These are phyloP conservation scores for Hymenoscyphus albidus DNA, from an alignment of 2,329 filamentous ascomycete genomes.

Conservation along the genomic window DNA sequence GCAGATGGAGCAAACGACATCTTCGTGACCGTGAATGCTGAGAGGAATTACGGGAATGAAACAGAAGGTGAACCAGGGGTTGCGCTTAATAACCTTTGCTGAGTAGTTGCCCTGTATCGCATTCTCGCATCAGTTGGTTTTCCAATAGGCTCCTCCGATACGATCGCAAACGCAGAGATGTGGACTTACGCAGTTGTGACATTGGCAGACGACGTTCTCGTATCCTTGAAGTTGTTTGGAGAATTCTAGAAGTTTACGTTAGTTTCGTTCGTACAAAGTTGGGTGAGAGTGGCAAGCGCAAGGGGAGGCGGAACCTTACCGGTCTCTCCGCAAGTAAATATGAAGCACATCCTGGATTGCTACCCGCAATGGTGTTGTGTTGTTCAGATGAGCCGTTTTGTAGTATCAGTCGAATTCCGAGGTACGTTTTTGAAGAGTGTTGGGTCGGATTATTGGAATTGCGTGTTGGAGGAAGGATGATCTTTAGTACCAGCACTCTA, in stretches of 20 bases:
- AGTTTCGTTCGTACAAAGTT: conserved; percentile 11
- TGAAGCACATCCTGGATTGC: conserved; percentile 29
- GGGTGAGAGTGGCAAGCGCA: conserved; percentile 9
- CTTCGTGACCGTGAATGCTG: conserved; percentile 61
- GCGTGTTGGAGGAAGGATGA: neutral
- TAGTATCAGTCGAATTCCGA: neutral
- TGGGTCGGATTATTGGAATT: neutral
- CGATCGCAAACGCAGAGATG: neutral
- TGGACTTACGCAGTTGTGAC: conserved; percentile 53
- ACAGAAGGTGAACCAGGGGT: conserved; percentile 77
- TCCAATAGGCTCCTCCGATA: neutral
- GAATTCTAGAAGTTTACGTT: conserved; percentile 31
- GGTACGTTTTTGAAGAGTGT: neutral
- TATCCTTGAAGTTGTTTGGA: conserved; percentile 46
- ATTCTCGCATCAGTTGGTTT: conserved; percentile 6
- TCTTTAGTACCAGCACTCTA: neutral
- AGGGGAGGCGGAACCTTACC: conserved; percentile 23
- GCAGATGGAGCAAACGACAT: conserved; percentile 72
- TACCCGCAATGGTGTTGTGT: neutral
- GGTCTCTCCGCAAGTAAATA: conserved; percentile 36
- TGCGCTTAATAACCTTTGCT: conserved; percentile 56
- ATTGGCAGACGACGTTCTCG: conserved; percentile 58
- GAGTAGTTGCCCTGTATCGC: conserved; percentile 51
- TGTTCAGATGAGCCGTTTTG: neutral
- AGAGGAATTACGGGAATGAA: conserved; percentile 73